phyloP scores from a whole-genome alignment of 2,329 filamentous ascomycete species.

The Claviceps humidiphila region DNA sequence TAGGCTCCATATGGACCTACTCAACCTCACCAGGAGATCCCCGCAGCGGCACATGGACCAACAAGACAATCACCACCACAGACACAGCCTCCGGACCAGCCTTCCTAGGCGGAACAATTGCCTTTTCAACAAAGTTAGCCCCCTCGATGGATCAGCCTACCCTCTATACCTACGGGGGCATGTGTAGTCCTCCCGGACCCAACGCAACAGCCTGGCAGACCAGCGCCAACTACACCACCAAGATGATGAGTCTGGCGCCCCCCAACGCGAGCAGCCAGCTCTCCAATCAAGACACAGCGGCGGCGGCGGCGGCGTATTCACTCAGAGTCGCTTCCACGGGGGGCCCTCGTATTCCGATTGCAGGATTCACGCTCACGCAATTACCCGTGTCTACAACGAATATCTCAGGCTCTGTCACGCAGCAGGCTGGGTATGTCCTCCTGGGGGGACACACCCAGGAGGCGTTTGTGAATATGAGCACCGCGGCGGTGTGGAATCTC shows the following conservation, averaged over 20 bases:
- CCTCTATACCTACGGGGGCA: slow-evolving; percentile 74
- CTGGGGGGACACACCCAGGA: slow-evolving; percentile 71
- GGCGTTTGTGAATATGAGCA: slow-evolving; percentile 91
- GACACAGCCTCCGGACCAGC: slow-evolving; percentile 20
- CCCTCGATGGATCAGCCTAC: slow-evolving; percentile 39
- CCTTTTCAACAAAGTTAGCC: slow-evolving; percentile 51
- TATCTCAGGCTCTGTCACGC: slow-evolving; percentile 48
- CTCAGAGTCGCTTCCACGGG: slow-evolving; percentile 27
- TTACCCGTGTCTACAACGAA: slow-evolving; percentile 59
- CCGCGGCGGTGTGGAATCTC: slow-evolving; percentile 72
- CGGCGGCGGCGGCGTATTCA: slow-evolving; percentile 19
- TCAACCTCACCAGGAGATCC: slow-evolving; percentile 21
- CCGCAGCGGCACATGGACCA: slow-evolving; percentile 14
- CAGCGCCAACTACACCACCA: slow-evolving; percentile 63
- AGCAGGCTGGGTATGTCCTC: slow-evolving; percentile 67
- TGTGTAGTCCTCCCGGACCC: slow-evolving; percentile 53
- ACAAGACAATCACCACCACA: slow-evolving; percentile 15
- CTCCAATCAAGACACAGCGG: neutral
- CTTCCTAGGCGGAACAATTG: slow-evolving; percentile 43
- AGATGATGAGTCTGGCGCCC: slow-evolving; percentile 57
- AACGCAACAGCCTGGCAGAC: slow-evolving; percentile 45
- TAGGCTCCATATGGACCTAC: slow-evolving; percentile 56
- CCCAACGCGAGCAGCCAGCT: slow-evolving; percentile 5
- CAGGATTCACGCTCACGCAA: slow-evolving; percentile 72
- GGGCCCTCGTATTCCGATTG: slow-evolving; percentile 63